Evolutionary conservation across 345 rosid species (phyloP).

Genomic region (Lumnitzera littorea): DNA sequence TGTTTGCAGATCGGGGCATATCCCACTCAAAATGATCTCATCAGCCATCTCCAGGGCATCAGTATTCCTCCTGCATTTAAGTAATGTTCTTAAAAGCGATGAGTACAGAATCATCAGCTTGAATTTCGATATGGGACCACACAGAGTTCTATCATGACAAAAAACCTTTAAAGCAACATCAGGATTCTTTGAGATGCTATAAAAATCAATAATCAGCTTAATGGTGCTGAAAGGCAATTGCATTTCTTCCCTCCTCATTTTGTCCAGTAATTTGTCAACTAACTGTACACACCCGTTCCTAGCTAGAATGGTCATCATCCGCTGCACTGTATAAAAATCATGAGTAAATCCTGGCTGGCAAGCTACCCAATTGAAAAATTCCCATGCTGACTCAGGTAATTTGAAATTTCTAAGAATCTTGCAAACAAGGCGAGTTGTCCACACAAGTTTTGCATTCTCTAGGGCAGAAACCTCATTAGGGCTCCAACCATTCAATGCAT

Average conservation of each 20-base stretch:
- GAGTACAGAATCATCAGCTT: constrained; percentile 73
- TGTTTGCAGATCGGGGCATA: constrained; percentile 73
- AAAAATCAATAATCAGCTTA: constrained; percentile 64
- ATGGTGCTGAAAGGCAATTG: constrained; percentile 73
- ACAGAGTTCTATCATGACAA: constrained; percentile 42
- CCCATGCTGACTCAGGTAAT: constrained; percentile 73
- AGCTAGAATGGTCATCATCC: constrained; percentile 74
- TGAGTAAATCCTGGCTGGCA: constrained; percentile 78
- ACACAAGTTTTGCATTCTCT: constrained; percentile 66
- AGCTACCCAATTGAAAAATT: constrained; percentile 89
- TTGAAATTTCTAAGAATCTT: constrained; percentile 70
- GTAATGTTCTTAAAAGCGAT: constrained; percentile 65
- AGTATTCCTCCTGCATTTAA: constrained; percentile 57
- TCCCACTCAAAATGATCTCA: constrained; percentile 56
- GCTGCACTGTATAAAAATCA: constrained; percentile 61
- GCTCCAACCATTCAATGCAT: constrained; percentile 55
- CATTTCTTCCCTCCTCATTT: constrained; percentile 59
- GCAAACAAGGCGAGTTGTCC: constrained; percentile 82
- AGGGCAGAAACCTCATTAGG: constrained; percentile 50
- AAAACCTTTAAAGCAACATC: constrained; percentile 85
- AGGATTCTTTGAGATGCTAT: constrained; percentile 74
- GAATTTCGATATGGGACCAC: constrained; percentile 42
- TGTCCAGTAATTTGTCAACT: constrained; percentile 59
- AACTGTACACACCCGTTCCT: constrained; percentile 57
- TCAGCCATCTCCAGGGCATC: constrained; percentile 64